Conservation (phyloP, 495 filamentous ascomycete genomes). For the Penicillium paxilli region DNA sequence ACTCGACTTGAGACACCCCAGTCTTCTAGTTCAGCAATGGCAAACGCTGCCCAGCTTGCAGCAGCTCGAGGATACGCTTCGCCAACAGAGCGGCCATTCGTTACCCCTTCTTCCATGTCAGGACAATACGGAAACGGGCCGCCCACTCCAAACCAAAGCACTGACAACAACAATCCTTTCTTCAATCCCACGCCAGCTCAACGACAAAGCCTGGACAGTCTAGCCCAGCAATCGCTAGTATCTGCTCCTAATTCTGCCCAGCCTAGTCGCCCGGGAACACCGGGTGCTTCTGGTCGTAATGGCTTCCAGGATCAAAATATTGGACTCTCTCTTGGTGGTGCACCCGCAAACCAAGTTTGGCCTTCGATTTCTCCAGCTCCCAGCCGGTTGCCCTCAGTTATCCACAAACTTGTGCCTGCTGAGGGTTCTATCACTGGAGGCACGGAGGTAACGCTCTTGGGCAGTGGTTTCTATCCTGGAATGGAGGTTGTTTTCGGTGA, state of each 20-base stretch:
- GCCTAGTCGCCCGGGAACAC: conserved; percentile 48
- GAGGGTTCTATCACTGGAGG: conserved; percentile 82
- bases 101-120: conserved; percentile 46
- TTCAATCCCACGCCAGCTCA: conserved; percentile 47
- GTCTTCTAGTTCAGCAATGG: conserved; percentile 33
- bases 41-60: conserved; percentile 38
- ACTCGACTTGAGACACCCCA: conserved; percentile 66
- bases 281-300: conserved; percentile 45
- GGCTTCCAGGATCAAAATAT: conserved; percentile 41
- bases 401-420: conserved; percentile 75
- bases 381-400: conserved; percentile 54
- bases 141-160: conserved; percentile 60
- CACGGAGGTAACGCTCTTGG: conserved; percentile 80
- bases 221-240: conserved; percentile 57
- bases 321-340: conserved; percentile 31
- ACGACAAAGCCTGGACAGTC: conserved; percentile 55
- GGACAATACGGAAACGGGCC: conserved; percentile 57
- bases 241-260: conserved; percentile 68
- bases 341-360: conserved; percentile 39
- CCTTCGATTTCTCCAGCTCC: conserved; percentile 40
- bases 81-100: conserved; percentile 46
- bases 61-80: conserved; percentile 43
- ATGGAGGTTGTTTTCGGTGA: conserved; percentile 88
- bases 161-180: conserved; percentile 53
- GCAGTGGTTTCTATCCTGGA: conserved; percentile 74